Evolutionary conservation across 129 eudicot species (phyloP).

Genomic region (Arctium lappa): DNA sequence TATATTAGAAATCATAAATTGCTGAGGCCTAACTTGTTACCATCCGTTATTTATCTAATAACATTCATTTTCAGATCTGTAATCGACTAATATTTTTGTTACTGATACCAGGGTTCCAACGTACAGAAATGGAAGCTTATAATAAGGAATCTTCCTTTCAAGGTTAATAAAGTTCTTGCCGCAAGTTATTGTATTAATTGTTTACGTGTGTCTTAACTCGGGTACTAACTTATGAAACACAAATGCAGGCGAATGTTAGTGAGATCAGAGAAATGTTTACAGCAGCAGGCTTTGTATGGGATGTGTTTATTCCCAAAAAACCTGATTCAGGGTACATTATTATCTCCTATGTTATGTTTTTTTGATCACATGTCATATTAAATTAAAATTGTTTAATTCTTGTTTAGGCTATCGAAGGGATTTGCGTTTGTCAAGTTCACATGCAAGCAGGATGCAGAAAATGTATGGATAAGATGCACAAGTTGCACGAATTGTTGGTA

Average conservation of each 20-base stretch:
- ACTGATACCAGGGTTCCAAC: conserved; percentile 73
- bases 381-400: neutral
- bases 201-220: neutral
- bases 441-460: conserved; percentile 93
- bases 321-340: conserved; percentile 63
- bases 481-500: neutral
- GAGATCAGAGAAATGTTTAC: conserved; percentile 74
- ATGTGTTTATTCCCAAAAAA: conserved; percentile 82
- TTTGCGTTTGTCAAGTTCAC: conserved; percentile 94
- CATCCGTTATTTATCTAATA: neutral
- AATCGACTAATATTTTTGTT: neutral
- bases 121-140: conserved; percentile 93
- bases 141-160: conserved; percentile 83
- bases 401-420: conserved; percentile 69
- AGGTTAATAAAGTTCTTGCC: conserved; percentile 41
- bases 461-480: conserved; percentile 41
- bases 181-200: neutral
- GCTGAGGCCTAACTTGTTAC: neutral
- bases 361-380: neutral
- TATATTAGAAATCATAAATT: neutral
- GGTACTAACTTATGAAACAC: conserved; percentile 1
- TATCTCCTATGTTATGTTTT: neutral
- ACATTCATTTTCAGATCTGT: neutral
- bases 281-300: conserved; percentile 86
- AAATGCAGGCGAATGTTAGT: conserved; percentile 52